phyloP scores from a whole-genome alignment of 129 eudicot genomes.

The sunflower (Helianthus annuus) region HanXRQr2.0-SUNRISE NC_035444.2:95148177-95148676 shows the following conservation, averaged over 20 bases:
- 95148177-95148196: not conserved
- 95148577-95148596: no score
- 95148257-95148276: not conserved
- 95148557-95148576: no score
- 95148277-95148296: not conserved
- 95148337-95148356: conserved; percentile 97
- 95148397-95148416: not conserved
- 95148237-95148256: conserved; percentile 18
- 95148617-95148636: no score
- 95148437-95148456: no score
- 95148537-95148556: no score
- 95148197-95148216: conserved; percentile 13
- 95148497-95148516: no score
- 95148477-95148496: no score
- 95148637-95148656: no score
- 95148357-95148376: conserved; percentile 94
- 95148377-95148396: conserved; percentile 16
- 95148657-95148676: no score
- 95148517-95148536: no score
- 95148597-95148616: no score
- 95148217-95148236: conserved; percentile 2
- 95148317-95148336: conserved; percentile 85
- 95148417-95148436: conserved; percentile 1
- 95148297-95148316: conserved; percentile 85
- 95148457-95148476: no score